These are phyloP conservation scores for Diaporthe sp. DNA, from an alignment of 2,329 filamentous ascomycete species.

Conservation along the genomic window DNA sequence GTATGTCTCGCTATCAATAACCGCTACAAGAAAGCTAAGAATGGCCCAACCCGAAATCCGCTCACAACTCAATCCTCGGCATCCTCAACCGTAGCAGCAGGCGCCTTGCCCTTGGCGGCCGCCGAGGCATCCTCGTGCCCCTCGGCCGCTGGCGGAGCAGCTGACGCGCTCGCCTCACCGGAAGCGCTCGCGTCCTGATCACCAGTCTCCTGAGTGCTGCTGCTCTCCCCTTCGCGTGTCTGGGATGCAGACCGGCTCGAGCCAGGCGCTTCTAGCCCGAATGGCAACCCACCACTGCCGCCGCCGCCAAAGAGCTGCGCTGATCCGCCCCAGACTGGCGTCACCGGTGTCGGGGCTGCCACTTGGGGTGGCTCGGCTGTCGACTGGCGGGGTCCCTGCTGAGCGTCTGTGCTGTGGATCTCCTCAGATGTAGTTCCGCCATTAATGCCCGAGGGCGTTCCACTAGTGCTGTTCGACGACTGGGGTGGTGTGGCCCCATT, in stretches of 20 bases:
- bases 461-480: background rate
- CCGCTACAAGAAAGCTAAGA: slow-evolving; percentile 22
- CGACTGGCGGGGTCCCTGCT: slow-evolving; percentile 36
- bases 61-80: slow-evolving; percentile 36
- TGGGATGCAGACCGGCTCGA: slow-evolving; percentile 32
- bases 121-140: slow-evolving; percentile 41
- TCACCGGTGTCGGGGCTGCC: slow-evolving; percentile 62
- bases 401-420: slow-evolving; percentile 6
- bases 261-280: slow-evolving; percentile 43
- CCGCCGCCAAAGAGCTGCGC: slow-evolving; percentile 62
- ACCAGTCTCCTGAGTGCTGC: slow-evolving; percentile 11
- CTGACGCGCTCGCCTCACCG: background rate
- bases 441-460: background rate
- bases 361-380: slow-evolving; percentile 47
- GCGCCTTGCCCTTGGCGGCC: slow-evolving; percentile 48
- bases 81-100: slow-evolving; percentile 37
- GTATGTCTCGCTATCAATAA: slow-evolving; percentile 11
- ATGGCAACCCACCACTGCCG: slow-evolving; percentile 42
- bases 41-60: background rate
- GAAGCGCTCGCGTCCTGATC: background rate
- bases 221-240: slow-evolving; percentile 41
- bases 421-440: slow-evolving; percentile 16
- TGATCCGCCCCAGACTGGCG: slow-evolving; percentile 65
- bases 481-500: background rate
- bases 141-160: slow-evolving; percentile 29